Percentiles rank a stretch among this genome's conserved stretches.
These are phyloP conservation scores for Auricularia sp. DNA, from an alignment of 768 basidiomycete species.

Conservation along the genomic window DNA sequence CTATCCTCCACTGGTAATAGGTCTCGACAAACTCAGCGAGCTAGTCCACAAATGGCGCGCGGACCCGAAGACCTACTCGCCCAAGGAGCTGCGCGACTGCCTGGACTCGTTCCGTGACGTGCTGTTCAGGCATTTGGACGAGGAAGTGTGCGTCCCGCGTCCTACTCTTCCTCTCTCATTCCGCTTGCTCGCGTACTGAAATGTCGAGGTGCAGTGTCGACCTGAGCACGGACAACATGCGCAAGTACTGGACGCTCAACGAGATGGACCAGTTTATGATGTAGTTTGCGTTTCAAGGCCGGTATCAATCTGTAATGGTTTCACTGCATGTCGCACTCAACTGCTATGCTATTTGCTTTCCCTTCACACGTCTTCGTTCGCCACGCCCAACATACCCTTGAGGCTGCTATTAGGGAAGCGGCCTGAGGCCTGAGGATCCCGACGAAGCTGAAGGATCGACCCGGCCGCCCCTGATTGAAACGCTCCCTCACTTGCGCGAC, in stretches of 20 bases:
- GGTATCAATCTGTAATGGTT: too few species aligned
- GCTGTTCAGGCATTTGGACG: constrained; percentile 43
- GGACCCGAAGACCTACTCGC: constrained; percentile 39
- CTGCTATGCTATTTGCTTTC: too few species aligned
- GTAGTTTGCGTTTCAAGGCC: too few species aligned
- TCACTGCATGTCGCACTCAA: too few species aligned
- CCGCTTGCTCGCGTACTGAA: not conserved
- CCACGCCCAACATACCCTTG: too few species aligned
- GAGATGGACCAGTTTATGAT: constrained; percentile 25
- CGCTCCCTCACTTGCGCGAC: too few species aligned
- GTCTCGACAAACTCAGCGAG: constrained; percentile 33
- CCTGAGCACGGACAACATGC: constrained; percentile 39
- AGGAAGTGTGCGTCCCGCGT: constrained; percentile 30
- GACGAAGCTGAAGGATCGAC: too few species aligned
- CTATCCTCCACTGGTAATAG: constrained; percentile 9
- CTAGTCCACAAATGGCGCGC: constrained; percentile 34
- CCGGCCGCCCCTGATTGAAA: too few species aligned
- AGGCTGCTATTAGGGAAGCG: too few species aligned
- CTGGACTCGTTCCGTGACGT: constrained; percentile 37
- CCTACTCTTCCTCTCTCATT: not conserved
- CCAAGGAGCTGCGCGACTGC: constrained; percentile 38
- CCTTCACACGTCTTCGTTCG: too few species aligned
- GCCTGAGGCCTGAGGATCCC: too few species aligned
- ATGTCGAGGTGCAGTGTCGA: constrained; percentile 20
- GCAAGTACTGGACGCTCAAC: constrained; percentile 42